Evolutionary conservation across 148 eudicot genomes (phyloP), one percentile per base, ranked within the genome.

Genomic region (Fagopyrum esculentum): DNA sequence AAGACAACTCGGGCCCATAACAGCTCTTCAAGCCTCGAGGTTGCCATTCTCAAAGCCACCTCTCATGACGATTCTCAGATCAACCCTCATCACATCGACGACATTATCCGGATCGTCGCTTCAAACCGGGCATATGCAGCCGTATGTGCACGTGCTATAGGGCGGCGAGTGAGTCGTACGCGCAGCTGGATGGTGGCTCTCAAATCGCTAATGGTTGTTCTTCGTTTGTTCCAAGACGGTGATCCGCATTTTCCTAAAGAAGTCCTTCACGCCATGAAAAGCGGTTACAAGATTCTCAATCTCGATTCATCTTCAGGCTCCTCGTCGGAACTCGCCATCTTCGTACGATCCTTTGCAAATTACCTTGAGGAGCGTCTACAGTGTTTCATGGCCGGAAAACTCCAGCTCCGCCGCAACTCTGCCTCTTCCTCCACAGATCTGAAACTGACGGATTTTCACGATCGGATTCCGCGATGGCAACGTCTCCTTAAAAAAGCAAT

Each of bases 231-330:
- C 76, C 97, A 89, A 45, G 93, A 88, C 61, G 92, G 92, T 3
- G 98, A 91, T 73, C 98, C 97, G 43, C 88, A 89, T 76, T 93
- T 91, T 78, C 92, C 94, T 2, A 74, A 89, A 48, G 98, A 93
- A 44, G 86, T 91, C 72, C 88, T 91, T 22, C 94, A 85, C 63
- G 87, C 97, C 10, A 87, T 84, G 92, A 91, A 88, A 70, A 80
- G 86, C 1, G 92, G 98, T 16, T 88, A 90, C 61, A 52, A 55
- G 64, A 29, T 73, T 11, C 48, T 73, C 22, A 35, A 73, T 29
- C 76, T 73, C 45, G 47, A 7, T 6, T 52, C 75, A 44, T 49
- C 30, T 15, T 68, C 82, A 26, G 77, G 88, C 0, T 74, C 89
- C 59, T 83, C 87, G 0, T 87, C 96, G 92, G 97, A 91, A 45